Percentiles rank a stretch among this genome's conserved stretches.
phyloP scores from a whole-genome alignment of 495 filamentous ascomycete genomes.

The Penicillium longicatenatum region DNA sequence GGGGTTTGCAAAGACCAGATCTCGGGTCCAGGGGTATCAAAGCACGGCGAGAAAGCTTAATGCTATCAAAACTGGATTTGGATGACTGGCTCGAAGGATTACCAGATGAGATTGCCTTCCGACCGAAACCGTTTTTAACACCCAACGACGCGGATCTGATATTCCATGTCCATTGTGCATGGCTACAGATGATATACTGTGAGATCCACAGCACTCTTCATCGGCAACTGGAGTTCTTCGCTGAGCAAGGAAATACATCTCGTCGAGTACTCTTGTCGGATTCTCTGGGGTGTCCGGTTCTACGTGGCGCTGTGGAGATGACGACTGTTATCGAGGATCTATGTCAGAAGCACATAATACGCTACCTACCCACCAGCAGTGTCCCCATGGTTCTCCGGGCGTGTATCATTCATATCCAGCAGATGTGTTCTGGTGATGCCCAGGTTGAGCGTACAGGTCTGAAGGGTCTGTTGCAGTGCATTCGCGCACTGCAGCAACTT shows the following conservation, averaged over 20 bases:
- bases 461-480: constrained; percentile 6
- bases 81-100: constrained; percentile 14
- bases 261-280: not conserved
- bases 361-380: constrained; percentile 14
- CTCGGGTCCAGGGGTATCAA: not conserved
- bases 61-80: constrained; percentile 10
- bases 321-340: constrained; percentile 12
- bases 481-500: constrained; percentile 10
- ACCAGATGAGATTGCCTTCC: constrained; percentile 6
- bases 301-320: constrained; percentile 2
- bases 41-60: not conserved
- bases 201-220: constrained; percentile 12
- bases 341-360: constrained; percentile 9
- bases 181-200: constrained; percentile 12
- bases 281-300: not conserved
- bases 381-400: constrained; percentile 14
- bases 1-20: not conserved
- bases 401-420: constrained; percentile 16
- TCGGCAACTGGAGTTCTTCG: constrained; percentile 14
- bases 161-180: constrained; percentile 13
- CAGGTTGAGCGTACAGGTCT: not conserved
- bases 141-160: constrained; percentile 3
- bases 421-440: constrained; percentile 7
- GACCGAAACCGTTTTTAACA: constrained; percentile 4
- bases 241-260: constrained; percentile 7